phyloP scores from a whole-genome alignment of 2,329 filamentous ascomycete species.

The Pseudogymnoascus sp. region DNA sequence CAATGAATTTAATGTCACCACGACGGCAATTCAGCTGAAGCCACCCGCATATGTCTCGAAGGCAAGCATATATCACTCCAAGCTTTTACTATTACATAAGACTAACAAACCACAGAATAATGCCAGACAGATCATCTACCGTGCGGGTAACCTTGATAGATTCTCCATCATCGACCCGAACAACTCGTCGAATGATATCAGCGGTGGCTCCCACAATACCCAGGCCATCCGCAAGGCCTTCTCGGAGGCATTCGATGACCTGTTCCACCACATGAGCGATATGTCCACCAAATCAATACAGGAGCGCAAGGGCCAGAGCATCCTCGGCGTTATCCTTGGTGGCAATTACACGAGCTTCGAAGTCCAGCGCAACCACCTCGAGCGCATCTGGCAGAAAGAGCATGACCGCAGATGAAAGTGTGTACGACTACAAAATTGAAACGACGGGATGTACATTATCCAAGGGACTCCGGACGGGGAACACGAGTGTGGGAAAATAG shows the following conservation, averaged over 20 bases:
- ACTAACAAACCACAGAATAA: slow-evolving; percentile 14
- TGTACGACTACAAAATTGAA: slow-evolving; percentile 1
- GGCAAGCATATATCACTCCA: slow-evolving; percentile 39
- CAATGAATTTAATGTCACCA: slow-evolving; percentile 64
- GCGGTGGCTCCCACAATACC: slow-evolving; percentile 73
- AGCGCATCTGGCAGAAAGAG: slow-evolving; percentile 7
- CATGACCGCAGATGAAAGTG: slow-evolving; percentile 2
- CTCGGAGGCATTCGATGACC: slow-evolving; percentile 49
- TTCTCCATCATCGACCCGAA: slow-evolving; percentile 92
- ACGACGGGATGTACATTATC: background rate
- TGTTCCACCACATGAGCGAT: slow-evolving; percentile 52
- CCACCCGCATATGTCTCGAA: slow-evolving; percentile 72
- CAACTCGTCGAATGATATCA: slow-evolving; percentile 76
- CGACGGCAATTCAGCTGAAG: slow-evolving; percentile 66
- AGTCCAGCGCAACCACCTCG: slow-evolving; percentile 52
- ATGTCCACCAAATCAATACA: slow-evolving; percentile 32
- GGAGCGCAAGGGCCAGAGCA: slow-evolving; percentile 29
- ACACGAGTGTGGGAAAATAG: background rate
- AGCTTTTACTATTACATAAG: background rate
- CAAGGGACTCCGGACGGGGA: background rate
- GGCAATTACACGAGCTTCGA: slow-evolving; percentile 74
- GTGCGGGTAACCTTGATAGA: slow-evolving; percentile 49
- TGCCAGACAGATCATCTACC: slow-evolving; percentile 37
- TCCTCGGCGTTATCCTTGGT: slow-evolving; percentile 65
- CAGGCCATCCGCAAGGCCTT: slow-evolving; percentile 63